Conservation (phyloP, 2,329 filamentous ascomycete species). For the Colletotrichum tabaci region DNA sequence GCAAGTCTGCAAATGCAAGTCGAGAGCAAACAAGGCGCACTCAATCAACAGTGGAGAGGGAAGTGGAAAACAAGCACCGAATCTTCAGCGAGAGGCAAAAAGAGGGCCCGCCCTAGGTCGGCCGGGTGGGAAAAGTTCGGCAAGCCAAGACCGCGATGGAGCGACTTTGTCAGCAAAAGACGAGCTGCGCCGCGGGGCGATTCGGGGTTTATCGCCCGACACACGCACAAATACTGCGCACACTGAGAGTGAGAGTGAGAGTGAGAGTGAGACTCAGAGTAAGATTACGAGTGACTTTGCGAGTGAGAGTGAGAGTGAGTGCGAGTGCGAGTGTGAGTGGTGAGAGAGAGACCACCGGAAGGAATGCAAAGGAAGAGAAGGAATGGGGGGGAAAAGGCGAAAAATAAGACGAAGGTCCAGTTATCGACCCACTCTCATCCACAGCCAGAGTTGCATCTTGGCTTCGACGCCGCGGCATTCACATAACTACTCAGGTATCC, state of each 20-base stretch:
- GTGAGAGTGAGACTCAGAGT: too few relatives aligned
- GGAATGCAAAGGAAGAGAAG: not conserved
- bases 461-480: not conserved
- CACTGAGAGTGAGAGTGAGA: too few relatives aligned
- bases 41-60: not conserved
- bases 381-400: not conserved
- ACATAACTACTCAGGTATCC: not conserved
- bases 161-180: conserved; percentile 36
- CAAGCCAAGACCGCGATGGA: conserved; percentile 19
- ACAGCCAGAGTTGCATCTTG: conserved; percentile 34
- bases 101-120: not conserved
- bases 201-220: conserved; percentile 39
- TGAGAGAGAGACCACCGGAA: conserved; percentile 4
- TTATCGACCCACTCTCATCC: conserved; percentile 33
- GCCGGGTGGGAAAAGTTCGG: conserved; percentile 21
- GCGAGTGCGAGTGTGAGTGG: too few relatives aligned
- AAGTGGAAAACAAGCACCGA: conserved; percentile 27
- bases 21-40: not conserved
- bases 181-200: conserved; percentile 9
- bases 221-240: not conserved
- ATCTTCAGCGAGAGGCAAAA: conserved; percentile 39
- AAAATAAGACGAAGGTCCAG: conserved; percentile 25
- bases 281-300: too few relatives aligned
- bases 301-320: too few relatives aligned
- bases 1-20: conserved; percentile 33